phyloP scores from a whole-genome alignment of 2,329 filamentous ascomycete genomes.

The Monilinia aucupariae region DNA sequence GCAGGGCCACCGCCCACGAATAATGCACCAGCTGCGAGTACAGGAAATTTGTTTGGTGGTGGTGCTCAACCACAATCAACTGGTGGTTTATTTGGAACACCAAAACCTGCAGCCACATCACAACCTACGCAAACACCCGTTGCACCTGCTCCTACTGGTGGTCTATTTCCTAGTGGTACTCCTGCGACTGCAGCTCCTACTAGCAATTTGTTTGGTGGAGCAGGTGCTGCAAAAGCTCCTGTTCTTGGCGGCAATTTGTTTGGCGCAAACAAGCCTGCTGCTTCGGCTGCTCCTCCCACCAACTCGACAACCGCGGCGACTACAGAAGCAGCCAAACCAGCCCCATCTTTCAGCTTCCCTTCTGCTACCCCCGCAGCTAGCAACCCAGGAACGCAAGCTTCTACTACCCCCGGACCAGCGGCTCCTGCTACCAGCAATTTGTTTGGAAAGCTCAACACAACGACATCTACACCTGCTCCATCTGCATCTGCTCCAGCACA shows the following conservation, averaged over 20 bases:
- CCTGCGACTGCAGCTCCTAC: constrained; percentile 11
- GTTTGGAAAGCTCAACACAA: constrained; percentile 13
- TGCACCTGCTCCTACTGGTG: constrained; percentile 6
- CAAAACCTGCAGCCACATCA: constrained; percentile 10
- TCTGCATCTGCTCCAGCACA: constrained; percentile 17
- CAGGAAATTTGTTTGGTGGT: constrained; percentile 23
- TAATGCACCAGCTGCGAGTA: constrained; percentile 19
- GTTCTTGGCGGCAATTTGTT: constrained; percentile 3
- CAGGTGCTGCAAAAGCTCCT: constrained; percentile 5
- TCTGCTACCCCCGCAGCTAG: constrained; percentile 20
- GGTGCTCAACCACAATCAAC: constrained; percentile 8
- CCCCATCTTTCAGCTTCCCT: constrained; percentile 23
- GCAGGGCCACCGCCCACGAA: constrained; percentile 33
- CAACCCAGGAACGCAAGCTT: constrained; percentile 12
- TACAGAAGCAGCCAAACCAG: constrained; percentile 20
- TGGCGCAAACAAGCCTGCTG: constrained; percentile 15
- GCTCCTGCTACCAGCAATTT: constrained; percentile 14
- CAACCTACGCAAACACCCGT: constrained; percentile 11
- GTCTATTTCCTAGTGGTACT: constrained; percentile 8
- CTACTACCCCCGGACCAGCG: constrained; percentile 5
- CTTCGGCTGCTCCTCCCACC: constrained; percentile 12
- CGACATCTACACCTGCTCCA: constrained; percentile 20
- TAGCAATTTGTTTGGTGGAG: constrained; percentile 14
- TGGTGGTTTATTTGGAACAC: constrained; percentile 13
- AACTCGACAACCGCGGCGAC: constrained; percentile 19